These are phyloP conservation scores for Conoideocrella luteorostrata DNA, from an alignment of 2,329 filamentous ascomycete genomes.

Conservation along the genomic window DNA sequence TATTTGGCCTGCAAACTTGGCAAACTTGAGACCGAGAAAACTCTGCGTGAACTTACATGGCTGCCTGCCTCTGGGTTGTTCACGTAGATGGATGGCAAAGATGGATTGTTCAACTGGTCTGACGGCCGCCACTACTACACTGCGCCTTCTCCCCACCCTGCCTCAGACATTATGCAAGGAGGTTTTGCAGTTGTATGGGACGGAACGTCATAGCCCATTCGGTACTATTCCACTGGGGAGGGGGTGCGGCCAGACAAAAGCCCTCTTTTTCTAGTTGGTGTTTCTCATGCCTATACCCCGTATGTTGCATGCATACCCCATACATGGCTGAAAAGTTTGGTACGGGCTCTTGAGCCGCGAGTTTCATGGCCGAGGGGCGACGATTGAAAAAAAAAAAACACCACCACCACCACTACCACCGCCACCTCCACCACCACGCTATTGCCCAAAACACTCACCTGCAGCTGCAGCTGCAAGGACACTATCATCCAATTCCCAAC, in stretches of 20 bases:
- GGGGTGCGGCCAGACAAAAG: no score
- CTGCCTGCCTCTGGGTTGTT: neutral
- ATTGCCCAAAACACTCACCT: neutral
- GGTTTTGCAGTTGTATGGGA: neutral
- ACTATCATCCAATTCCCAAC: neutral
- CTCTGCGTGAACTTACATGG: neutral
- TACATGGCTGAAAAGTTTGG: no score
- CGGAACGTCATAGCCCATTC: neutral
- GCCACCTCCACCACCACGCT: neutral
- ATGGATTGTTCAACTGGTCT: neutral
- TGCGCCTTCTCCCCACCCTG: no score
- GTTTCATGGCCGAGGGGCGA: no score
- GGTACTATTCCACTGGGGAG: neutral
- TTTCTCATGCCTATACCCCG: no score
- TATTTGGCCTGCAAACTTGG: neutral
- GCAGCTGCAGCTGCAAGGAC: neutral
- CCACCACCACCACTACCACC: no score
- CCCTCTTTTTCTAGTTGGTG: no score
- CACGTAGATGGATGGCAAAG: neutral
- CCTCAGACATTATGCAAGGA: constrained; percentile 6
- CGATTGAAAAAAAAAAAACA: no score
- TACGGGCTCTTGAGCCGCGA: no score
- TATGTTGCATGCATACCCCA: no score
- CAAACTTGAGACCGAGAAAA: no score
- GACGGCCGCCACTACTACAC: neutral